Percentiles rank a stretch among this genome's conserved stretches.
Evolutionary conservation across 441 rosid species (phyloP).

Genomic region (Metrosideros polymorpha): DNA sequence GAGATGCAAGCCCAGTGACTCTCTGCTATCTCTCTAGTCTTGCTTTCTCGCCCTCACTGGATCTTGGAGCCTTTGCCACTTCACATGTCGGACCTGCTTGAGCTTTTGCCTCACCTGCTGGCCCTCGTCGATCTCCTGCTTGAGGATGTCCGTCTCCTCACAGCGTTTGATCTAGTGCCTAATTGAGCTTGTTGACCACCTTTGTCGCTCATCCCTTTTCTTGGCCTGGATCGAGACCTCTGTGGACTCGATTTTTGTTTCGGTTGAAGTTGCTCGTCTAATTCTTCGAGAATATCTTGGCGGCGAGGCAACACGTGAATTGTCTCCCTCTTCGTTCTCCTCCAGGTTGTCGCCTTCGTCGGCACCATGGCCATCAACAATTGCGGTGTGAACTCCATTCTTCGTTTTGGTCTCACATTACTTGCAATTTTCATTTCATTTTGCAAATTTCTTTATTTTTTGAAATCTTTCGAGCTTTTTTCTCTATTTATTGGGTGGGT

Average conservation of each 20-base stretch:
- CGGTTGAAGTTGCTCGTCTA: too few relatives aligned
- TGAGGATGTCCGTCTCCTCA: constrained; percentile 15
- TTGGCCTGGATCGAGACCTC: constrained; percentile 7
- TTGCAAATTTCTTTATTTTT: too few relatives aligned
- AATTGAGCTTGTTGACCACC: constrained; percentile 9
- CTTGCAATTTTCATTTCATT: too few relatives aligned
- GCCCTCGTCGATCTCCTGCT: constrained; percentile 15
- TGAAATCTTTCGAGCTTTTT: too few relatives aligned
- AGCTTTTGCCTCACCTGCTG: constrained; percentile 11
- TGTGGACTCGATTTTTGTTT: constrained; percentile 4
- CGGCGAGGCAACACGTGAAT: too few relatives aligned
- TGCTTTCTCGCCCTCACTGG: background rate
- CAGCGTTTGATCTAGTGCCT: constrained; percentile 13
- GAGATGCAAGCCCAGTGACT: background rate
- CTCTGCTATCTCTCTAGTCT: background rate
- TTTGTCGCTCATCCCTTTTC: constrained; percentile 22
- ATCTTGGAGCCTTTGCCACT: constrained; percentile 24
- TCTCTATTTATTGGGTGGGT: too few relatives aligned
- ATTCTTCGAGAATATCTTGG: too few relatives aligned
- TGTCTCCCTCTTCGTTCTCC: too few relatives aligned
- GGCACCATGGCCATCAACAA: background rate
- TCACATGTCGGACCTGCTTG: constrained; percentile 24
- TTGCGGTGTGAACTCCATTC: too few relatives aligned
- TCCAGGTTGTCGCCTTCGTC: background rate
- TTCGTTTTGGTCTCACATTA: too few relatives aligned